A percentile compares a stretch with the other conserved stretches of the same genome.
phyloP scores from a whole-genome alignment of 108 stramenopile genomes.

The Heterococcus sp. region DNA sequence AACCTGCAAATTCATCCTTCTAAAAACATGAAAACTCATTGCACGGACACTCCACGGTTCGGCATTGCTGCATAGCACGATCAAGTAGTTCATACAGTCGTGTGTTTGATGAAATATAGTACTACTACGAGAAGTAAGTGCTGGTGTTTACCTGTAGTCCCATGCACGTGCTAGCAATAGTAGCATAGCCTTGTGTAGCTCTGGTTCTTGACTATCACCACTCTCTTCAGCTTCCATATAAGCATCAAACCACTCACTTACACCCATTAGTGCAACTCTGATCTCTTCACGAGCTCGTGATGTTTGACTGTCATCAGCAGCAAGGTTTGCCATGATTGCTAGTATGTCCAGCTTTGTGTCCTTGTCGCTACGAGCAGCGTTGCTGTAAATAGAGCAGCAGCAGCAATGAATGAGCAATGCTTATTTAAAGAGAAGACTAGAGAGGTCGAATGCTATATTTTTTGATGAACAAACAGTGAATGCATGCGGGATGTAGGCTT shows the following conservation, averaged over 20 bases:
- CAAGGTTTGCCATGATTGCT: conserved; percentile 55
- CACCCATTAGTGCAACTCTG: conserved; percentile 25
- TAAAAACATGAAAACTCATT: no score
- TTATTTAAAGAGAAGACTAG: background rate
- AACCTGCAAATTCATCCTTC: no score
- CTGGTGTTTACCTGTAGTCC: conserved; percentile 33
- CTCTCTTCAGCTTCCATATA: conserved; percentile 51
- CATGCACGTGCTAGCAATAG: conserved; percentile 56
- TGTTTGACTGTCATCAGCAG: conserved; percentile 1
- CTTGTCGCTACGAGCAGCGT: conserved; percentile 44
- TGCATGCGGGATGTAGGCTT: background rate
- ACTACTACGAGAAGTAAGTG: no score
- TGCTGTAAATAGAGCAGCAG: no score
- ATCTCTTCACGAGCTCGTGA: conserved; percentile 30
- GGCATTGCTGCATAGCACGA: no score
- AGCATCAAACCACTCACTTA: conserved; percentile 60
- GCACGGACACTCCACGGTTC: no score
- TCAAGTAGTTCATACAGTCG: no score
- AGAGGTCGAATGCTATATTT: background rate
- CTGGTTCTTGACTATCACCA: conserved; percentile 50
- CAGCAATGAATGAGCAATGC: background rate
- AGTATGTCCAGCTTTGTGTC: conserved; percentile 62
- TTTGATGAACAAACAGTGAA: background rate
- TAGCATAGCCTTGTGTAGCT: conserved; percentile 62
- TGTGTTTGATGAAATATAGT: no score